phyloP scores from a whole-genome alignment of 2,329 filamentous ascomycete species.

The Capronia americana region DNA sequence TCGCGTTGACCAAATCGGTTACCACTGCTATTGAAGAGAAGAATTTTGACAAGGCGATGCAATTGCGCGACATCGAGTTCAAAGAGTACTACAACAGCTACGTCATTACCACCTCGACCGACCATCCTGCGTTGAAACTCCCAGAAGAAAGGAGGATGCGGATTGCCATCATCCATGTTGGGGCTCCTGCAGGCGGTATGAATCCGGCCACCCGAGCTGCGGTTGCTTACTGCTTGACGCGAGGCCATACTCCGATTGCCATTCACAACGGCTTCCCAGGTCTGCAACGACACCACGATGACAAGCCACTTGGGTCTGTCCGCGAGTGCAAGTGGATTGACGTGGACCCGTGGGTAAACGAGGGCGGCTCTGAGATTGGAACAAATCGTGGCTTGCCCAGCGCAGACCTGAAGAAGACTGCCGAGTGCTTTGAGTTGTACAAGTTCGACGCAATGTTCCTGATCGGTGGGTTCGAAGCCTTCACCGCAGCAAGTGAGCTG shows the following conservation, averaged over 20 bases:
- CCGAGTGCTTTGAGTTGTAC: constrained; percentile 82
- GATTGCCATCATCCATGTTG: constrained; percentile 95
- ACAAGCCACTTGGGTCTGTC: constrained; percentile 81
- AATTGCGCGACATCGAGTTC: constrained; percentile 89
- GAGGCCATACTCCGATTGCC: constrained; percentile 90
- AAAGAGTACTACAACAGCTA: constrained; percentile 90
- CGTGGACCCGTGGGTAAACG: constrained; percentile 92
- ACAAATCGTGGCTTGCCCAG: constrained; percentile 92
- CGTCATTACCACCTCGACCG: constrained; percentile 84
- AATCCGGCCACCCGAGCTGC: constrained; percentile 94
- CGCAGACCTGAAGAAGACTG: constrained; percentile 84
- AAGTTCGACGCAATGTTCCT: constrained; percentile 90
- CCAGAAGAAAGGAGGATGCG: constrained; percentile 82
- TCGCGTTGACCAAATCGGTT: constrained; percentile 83
- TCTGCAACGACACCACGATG: constrained; percentile 85
- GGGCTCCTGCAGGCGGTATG: constrained; percentile 96
- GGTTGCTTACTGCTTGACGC: constrained; percentile 87
- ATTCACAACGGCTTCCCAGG: constrained; percentile 98
- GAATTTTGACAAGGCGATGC: constrained; percentile 87
- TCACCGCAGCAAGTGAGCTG: constrained; percentile 87
- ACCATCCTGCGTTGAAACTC: constrained; percentile 71
- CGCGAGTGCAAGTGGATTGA: constrained; percentile 90
- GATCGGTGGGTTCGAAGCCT: constrained; percentile 94
- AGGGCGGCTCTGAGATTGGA: constrained; percentile 95
- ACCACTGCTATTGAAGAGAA: constrained; percentile 80